phyloP scores from a whole-genome alignment of 2,329 filamentous ascomycete genomes.

The Ophiostoma tasmaniense region DNA sequence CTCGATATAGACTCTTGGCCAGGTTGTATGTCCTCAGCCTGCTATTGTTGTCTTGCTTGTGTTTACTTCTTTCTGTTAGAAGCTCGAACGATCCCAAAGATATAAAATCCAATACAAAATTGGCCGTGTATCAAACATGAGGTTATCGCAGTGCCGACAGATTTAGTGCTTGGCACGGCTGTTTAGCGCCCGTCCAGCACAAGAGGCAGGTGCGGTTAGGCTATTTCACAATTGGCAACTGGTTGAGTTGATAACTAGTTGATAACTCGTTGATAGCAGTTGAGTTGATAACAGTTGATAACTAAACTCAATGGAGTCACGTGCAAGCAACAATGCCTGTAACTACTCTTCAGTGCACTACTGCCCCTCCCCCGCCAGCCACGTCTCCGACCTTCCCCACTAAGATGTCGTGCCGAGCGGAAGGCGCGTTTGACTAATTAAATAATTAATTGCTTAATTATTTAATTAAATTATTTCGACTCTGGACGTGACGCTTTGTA shows the following conservation, averaged over 20 bases:
- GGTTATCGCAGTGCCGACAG: not conserved
- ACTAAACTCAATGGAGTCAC: not conserved
- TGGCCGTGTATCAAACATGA: not conserved
- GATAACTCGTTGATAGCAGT: not conserved
- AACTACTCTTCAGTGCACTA: too few relatives aligned
- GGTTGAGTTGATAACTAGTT: too few relatives aligned
- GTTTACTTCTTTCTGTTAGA: not conserved
- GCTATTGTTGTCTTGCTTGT: too few relatives aligned
- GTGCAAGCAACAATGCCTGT: not conserved
- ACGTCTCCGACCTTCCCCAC: slow-evolving; percentile 13
- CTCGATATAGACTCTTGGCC: too few relatives aligned
- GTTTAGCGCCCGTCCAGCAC: not conserved
- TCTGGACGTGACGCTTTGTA: not conserved
- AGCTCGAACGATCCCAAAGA: not conserved
- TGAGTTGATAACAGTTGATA: not conserved
- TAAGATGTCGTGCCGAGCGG: slow-evolving; percentile 8
- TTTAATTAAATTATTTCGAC: not conserved
- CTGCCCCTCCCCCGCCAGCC: not conserved
- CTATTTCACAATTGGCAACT: not conserved
- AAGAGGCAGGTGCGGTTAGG: not conserved
- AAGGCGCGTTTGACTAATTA: slow-evolving; percentile 13
- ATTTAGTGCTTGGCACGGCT: not conserved
- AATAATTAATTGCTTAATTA: not conserved
- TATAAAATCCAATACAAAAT: not conserved
- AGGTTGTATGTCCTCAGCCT: too few relatives aligned